These are phyloP conservation scores for Skeletonema grethae DNA, from an alignment of 108 stramenopile genomes.

Conservation along the genomic window DNA sequence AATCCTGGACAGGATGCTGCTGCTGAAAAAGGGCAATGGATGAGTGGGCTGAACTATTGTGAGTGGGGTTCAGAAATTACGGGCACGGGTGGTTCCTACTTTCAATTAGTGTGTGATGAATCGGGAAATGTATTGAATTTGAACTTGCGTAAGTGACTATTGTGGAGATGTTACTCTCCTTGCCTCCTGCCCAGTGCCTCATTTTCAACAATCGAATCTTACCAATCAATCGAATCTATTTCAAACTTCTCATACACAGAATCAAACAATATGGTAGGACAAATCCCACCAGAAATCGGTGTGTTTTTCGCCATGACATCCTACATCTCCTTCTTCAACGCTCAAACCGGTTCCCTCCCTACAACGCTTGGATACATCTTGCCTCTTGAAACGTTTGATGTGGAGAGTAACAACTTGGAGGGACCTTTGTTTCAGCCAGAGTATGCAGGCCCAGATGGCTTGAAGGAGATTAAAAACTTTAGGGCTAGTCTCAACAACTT, in stretches of 20 bases:
- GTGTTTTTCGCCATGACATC: slow-evolving; percentile 42
- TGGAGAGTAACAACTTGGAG: slow-evolving; percentile 47
- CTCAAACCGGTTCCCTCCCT: slow-evolving; percentile 41
- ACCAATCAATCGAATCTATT: slow-evolving; percentile 3
- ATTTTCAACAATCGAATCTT: neutral
- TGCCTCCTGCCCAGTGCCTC: neutral
- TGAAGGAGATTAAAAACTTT: slow-evolving; percentile 39
- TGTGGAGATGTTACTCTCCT: neutral
- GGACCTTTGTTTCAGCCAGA: slow-evolving; percentile 46
- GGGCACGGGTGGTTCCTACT: slow-evolving; percentile 13
- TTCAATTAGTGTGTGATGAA: slow-evolving; percentile 50
- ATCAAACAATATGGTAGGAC: slow-evolving; percentile 58
- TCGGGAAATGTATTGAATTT: slow-evolving; percentile 46
- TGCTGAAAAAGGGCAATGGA: slow-evolving; percentile 34
- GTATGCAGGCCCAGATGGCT: slow-evolving; percentile 33
- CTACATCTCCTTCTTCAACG: slow-evolving; percentile 50
- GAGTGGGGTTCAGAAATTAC: slow-evolving; percentile 38
- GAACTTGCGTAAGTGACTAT: slow-evolving; percentile 46
- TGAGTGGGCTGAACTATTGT: slow-evolving; percentile 44
- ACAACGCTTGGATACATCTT: slow-evolving; percentile 38
- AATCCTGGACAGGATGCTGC: slow-evolving; percentile 27
- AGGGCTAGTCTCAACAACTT: slow-evolving; percentile 60
- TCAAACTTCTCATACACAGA: slow-evolving; percentile 22
- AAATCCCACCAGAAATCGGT: slow-evolving; percentile 62
- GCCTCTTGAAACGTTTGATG: slow-evolving; percentile 49